These are phyloP conservation scores for Rhodotorula glutinis DNA, from an alignment of 1,284 basidiomycete genomes.

Conservation along the genomic window DNA sequence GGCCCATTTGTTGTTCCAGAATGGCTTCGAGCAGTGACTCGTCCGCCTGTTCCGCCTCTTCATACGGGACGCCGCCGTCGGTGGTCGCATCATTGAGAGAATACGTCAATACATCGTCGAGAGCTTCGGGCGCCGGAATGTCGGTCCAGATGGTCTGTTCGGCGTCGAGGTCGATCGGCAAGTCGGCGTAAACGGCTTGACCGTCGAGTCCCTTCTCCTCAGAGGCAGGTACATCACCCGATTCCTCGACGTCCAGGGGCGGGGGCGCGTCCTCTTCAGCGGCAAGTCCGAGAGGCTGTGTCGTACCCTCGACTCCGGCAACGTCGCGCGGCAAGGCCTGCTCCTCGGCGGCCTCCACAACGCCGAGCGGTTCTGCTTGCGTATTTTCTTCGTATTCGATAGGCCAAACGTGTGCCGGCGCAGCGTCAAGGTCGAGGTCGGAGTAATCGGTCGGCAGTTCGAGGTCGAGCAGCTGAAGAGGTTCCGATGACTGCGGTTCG, in stretches of 20 bases:
- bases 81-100: not conserved
- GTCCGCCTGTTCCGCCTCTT: not conserved
- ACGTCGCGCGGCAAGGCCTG: not conserved
- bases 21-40: conserved; percentile 7
- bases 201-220: not conserved
- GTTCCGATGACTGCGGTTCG: not conserved
- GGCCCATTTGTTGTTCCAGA: conserved; percentile 6
- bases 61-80: not conserved
- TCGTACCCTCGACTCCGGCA: not conserved
- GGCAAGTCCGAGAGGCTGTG: not conserved
- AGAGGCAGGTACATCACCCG: not conserved
- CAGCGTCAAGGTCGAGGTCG: not conserved
- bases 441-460: too few species aligned
- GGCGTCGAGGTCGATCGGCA: conserved; percentile 9
- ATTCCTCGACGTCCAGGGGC: not conserved
- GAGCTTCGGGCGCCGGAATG: not conserved
- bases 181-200: not conserved
- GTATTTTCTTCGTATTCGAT: not conserved
- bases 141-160: conserved; percentile 9
- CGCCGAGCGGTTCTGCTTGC: not conserved
- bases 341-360: not conserved
- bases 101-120: not conserved
- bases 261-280: not conserved
- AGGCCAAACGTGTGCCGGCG: not conserved
- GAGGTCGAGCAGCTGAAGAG: not conserved